Percentiles rank a stretch among this genome's conserved stretches.
Evolutionary conservation across 345 rosid species (phyloP).

Genomic region (Xanthoceras sorbifolium): DNA sequence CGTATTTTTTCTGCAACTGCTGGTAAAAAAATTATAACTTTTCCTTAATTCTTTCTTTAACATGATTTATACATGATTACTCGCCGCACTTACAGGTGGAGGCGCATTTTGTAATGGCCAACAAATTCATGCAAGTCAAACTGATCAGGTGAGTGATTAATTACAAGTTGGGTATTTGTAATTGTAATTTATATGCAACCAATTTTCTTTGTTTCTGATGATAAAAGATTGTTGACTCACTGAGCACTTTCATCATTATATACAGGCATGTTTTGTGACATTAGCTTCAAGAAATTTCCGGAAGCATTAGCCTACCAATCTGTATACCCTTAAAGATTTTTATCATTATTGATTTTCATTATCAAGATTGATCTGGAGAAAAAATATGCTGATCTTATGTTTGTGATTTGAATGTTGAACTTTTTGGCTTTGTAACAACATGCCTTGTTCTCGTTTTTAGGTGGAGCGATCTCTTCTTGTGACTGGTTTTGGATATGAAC

Average conservation of each 20-base stretch:
- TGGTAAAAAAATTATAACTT: slow-evolving; percentile 42
- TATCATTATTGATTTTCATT: not conserved
- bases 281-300: not conserved
- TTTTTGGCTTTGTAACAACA: slow-evolving; percentile 1
- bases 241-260: not conserved
- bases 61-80: slow-evolving; percentile 15
- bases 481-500: slow-evolving; percentile 98
- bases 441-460: slow-evolving; percentile 35
- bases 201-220: not conserved
- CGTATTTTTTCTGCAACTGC: slow-evolving; percentile 85
- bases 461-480: slow-evolving; percentile 93
- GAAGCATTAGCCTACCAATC: not conserved
- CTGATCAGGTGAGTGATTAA: slow-evolving; percentile 55
- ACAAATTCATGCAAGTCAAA: slow-evolving; percentile 70
- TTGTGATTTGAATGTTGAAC: slow-evolving; percentile 2
- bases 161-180: not conserved
- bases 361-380: not conserved
- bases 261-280: not conserved
- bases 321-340: not conserved
- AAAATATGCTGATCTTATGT: not conserved
- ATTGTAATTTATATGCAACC: not conserved
- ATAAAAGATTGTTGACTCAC: slow-evolving; percentile 1
- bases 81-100: slow-evolving; percentile 57
- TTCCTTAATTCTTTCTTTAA: not conserved
- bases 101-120: slow-evolving; percentile 95